Evolutionary conservation across 768 basidiomycete species (phyloP).

Genomic region (Psilocybe subaeruginosa): DNA sequence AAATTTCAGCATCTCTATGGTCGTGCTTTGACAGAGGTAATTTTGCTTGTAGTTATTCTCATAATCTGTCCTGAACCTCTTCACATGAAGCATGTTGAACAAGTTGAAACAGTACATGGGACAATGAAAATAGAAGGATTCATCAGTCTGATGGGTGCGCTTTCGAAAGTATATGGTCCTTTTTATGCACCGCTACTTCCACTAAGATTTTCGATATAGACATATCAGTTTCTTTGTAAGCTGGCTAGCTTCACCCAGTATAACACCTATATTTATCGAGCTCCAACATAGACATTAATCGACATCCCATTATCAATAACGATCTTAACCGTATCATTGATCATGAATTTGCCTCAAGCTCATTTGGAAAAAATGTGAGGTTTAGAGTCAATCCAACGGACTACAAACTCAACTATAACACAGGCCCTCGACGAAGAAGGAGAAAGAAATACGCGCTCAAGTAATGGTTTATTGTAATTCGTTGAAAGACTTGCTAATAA

Average conservation of each 20-base stretch:
- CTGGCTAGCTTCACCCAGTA: conserved; percentile 7
- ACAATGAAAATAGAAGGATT: conserved; percentile 75
- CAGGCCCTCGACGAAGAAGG: conserved; percentile 75
- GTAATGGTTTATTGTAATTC: conserved; percentile 31
- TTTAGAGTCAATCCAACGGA: conserved; percentile 3
- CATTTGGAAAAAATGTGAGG: conserved; percentile 75
- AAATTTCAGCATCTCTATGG: conserved; percentile 80
- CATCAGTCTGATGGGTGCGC: conserved; percentile 76
- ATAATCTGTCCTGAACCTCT: conserved; percentile 1
- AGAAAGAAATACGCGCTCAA: conserved; percentile 45
- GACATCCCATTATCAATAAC: conserved; percentile 64
- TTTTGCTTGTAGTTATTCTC: conserved; percentile 17
- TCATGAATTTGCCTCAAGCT: conserved; percentile 61
- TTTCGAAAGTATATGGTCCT: conserved; percentile 59
- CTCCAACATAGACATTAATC: conserved; percentile 69
- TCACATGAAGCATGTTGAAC: conserved; percentile 63
- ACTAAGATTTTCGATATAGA: conserved; percentile 43
- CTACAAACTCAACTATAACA: not conserved
- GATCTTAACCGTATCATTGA: conserved; percentile 77
- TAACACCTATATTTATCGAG: not conserved
- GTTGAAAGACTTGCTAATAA: conserved; percentile 12
- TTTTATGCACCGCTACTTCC: not conserved
- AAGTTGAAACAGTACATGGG: conserved; percentile 52
- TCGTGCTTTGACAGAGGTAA: conserved; percentile 68
- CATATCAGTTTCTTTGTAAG: conserved; percentile 89